These are phyloP conservation scores for Wolfiporia cocos DNA, from an alignment of 1,284 basidiomycete species.

Conservation along the genomic window DNA sequence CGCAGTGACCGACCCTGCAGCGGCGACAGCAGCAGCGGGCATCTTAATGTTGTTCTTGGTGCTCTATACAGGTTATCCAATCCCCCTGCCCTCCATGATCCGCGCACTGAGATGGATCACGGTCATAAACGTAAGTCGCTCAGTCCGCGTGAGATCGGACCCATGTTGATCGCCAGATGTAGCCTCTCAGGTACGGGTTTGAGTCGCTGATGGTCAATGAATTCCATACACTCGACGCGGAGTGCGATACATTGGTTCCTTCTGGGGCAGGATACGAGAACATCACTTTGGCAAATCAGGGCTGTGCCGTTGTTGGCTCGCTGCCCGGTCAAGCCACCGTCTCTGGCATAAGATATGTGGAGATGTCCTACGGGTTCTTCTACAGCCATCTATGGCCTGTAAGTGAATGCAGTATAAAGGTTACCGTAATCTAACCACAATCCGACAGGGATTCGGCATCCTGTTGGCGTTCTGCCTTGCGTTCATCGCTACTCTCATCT, in stretches of 20 bases:
- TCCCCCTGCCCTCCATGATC: slow-evolving; percentile 49
- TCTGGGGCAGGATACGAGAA: slow-evolving; percentile 44
- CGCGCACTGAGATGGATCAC: slow-evolving; percentile 56
- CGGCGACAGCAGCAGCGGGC: slow-evolving; percentile 54
- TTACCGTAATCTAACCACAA: background rate
- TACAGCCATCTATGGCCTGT: slow-evolving; percentile 64
- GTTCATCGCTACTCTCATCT: slow-evolving; percentile 40
- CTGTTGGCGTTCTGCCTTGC: slow-evolving; percentile 40
- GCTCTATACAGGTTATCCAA: slow-evolving; percentile 41
- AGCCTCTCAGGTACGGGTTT: slow-evolving; percentile 44
- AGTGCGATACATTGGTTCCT: slow-evolving; percentile 36
- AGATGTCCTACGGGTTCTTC: slow-evolving; percentile 53
- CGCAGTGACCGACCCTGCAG: slow-evolving; percentile 40
- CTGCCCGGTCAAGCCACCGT: slow-evolving; percentile 38
- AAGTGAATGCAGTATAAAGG: slow-evolving; percentile 19
- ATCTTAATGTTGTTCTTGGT: slow-evolving; percentile 39
- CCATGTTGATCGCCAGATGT: background rate
- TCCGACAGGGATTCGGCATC: slow-evolving; percentile 47
- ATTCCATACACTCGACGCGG: slow-evolving; percentile 37
- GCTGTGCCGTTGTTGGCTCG: slow-evolving; percentile 51
- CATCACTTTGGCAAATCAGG: slow-evolving; percentile 44
- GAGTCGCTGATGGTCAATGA: slow-evolving; percentile 48
- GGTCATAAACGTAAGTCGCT: slow-evolving; percentile 41
- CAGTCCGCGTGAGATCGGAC: slow-evolving; percentile 4
- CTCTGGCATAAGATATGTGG: slow-evolving; percentile 46